Evolutionary conservation across 352 stramenopile species (phyloP), one percentile per base, ranked within the genome.

Genomic region (Pelagophyceae sp.): DNA sequence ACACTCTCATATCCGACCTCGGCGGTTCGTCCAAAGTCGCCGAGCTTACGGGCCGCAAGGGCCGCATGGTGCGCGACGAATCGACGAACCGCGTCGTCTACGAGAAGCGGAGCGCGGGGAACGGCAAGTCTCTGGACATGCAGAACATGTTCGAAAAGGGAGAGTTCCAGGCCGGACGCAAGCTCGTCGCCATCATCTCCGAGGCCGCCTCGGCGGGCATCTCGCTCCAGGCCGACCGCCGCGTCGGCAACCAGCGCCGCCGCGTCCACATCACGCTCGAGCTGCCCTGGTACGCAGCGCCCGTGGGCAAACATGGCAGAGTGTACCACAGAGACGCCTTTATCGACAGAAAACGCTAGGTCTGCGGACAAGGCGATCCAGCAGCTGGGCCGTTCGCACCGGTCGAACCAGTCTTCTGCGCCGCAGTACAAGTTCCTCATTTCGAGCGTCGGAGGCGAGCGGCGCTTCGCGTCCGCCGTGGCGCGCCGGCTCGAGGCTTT

Each of bases 1-100:
- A 93, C 79, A 79, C 88, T 51, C 78, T 93, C 31, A 83, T 93
- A 54, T 80, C 91, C 82, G 69, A 82, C 45, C 80, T 93, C 29
- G 63, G 63, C 29, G 63, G 63, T 15, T 38, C 5, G 1, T 17
- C 3, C 35, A 17, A 3, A 17, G 83, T 87, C 25, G 84, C 84
- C 19, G 84, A 87, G 75, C 61, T 87, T 58, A 87, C 84, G 0
- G 84, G 84, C 1, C 77, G 82, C 31, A 72, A 72, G 35, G 31
- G 63, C 63, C 31, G 35, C 63, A 38, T 72, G 31, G n/a, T 72
- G 6, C 31, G 35, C 33, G 54, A 31, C 29, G 64, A 50, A 37
- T 15, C 64, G 31, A 33, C 20, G 20, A 20, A n/a, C 29, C 17
- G 40, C 29, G 63, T 45, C 63, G 35, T 45, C 63, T 38, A 72